Evolutionary conservation across 2,329 filamentous ascomycete species (phyloP), one percentile per base, ranked within the genome.

Genomic region (Pseudogymnoascus sp.): DNA sequence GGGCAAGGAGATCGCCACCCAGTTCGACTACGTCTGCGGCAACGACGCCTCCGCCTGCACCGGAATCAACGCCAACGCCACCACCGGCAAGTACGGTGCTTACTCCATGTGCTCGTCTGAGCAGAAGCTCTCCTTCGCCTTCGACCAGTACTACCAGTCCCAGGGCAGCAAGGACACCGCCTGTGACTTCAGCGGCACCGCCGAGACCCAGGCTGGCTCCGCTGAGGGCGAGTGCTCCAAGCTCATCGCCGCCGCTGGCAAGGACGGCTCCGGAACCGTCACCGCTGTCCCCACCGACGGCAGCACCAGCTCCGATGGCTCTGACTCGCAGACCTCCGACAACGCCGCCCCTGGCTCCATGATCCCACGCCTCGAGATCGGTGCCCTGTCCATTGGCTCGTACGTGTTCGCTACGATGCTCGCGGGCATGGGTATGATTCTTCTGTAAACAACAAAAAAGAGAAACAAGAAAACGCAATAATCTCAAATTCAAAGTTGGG

Each of bases 1-100:
- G 65, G 72, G 77, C 58, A 78, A 85, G 60, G 76, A 84, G 61
- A 88, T 84, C 69, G 83, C 82, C 58, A 76, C 81, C 14, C 82
- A 94, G 67, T 97, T 97, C 75, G 80, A 79, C 72, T 85, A 77
- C 73, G 82, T 93, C 74, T 94, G 90, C 75, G 87, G 84, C 61
- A 70, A 75, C 47, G 72, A 79, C 62, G 71, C 75, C 50, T 70
- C 73, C 36, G 79, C 82, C 66, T 94, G 90, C 76, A 75, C 74
- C 22, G 89, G 86, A 60, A 91, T 94, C 75, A 77, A 75, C 65
- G 80, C 80, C 68, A 88, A 92, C 74, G 81, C 81, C 59, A 83
- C 81, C 63, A 81, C 78, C 18, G 90, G 88, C 69, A 76, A 80
- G 64, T 94, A 89, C 74, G 90, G 90, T 67, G 82, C 88, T 57